Evolutionary conservation across 352 stramenopile species (phyloP).

Genomic region (Phytophthora kernoviae): DNA sequence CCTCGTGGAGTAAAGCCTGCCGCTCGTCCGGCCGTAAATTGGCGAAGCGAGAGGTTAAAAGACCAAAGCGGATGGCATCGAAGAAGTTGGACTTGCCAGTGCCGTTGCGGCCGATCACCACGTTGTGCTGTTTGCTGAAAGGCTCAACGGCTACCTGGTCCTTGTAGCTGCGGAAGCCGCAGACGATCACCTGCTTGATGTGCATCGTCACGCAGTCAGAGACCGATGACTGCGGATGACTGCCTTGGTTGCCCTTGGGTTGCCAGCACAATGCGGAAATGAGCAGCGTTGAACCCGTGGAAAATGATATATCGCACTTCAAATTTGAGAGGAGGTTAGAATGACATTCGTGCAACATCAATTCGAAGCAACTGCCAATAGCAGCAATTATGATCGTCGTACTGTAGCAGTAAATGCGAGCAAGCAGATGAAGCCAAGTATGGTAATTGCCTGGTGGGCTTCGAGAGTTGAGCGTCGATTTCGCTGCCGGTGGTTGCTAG

Average conservation of each 20-base stretch:
- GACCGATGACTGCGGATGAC: not conserved
- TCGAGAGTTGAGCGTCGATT: too few relatives aligned
- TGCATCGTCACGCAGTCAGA: slow-evolving; percentile 76
- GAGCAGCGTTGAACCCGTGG: too few relatives aligned
- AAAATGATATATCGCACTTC: too few relatives aligned
- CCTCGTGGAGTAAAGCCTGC: slow-evolving; percentile 96
- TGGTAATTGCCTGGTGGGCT: too few relatives aligned
- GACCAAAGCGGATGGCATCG: slow-evolving; percentile 99
- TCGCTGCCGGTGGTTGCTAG: too few relatives aligned
- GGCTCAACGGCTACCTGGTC: slow-evolving; percentile 88
- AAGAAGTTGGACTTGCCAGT: slow-evolving; percentile 99
- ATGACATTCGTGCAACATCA: too few relatives aligned
- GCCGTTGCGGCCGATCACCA: slow-evolving; percentile 98
- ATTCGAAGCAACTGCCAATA: too few relatives aligned
- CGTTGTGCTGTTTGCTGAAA: slow-evolving; percentile 96
- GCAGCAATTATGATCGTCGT: too few relatives aligned
- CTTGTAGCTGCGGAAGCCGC: slow-evolving; percentile 95
- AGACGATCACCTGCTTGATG: slow-evolving; percentile 96
- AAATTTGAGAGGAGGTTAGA: too few relatives aligned
- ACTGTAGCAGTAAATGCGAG: too few relatives aligned
- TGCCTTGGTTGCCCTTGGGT: not conserved
- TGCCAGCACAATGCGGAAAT: not conserved
- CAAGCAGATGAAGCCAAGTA: too few relatives aligned
- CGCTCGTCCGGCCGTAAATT: slow-evolving; percentile 93
- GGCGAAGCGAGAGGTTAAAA: slow-evolving; percentile 93